Evolutionary conservation across 1,139 yeast species (phyloP).

Genomic region (Insectozyma bohioensis): DNA sequence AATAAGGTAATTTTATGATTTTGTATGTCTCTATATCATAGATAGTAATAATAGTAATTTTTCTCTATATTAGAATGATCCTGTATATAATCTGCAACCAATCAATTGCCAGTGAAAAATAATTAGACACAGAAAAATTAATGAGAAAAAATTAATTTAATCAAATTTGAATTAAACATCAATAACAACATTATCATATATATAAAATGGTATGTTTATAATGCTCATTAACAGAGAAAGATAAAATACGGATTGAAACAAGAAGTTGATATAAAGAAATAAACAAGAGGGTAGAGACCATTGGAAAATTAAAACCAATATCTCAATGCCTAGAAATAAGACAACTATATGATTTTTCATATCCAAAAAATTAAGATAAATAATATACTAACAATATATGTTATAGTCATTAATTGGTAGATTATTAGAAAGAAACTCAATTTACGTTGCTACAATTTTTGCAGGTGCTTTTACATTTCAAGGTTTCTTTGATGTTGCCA

Average conservation of each 20-base stretch:
- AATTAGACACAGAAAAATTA: conserved; percentile 7
- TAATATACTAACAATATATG: conserved; percentile 12
- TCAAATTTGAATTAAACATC: too few relatives aligned
- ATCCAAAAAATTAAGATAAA: background rate
- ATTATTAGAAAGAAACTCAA: conserved; percentile 89
- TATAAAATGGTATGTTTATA: conserved; percentile 4
- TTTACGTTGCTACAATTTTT: conserved; percentile 82
- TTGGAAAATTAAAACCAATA: too few relatives aligned
- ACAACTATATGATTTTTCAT: too few relatives aligned
- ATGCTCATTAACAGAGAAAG: background rate
- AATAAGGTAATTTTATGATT: too few relatives aligned
- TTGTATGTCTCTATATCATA: too few relatives aligned
- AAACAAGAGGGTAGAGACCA: too few relatives aligned
- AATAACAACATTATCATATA: too few relatives aligned
- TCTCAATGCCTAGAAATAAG: too few relatives aligned
- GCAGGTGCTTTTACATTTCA: conserved; percentile 90
- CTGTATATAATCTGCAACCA: conserved; percentile 12
- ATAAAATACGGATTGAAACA: too few relatives aligned
- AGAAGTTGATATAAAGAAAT: too few relatives aligned
- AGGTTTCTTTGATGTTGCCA: conserved; percentile 73
- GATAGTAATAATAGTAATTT: too few relatives aligned
- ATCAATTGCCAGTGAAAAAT: conserved; percentile 14
- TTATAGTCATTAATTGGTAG: conserved; percentile 31
- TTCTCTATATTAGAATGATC: background rate
- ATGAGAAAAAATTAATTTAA: too few relatives aligned